phyloP scores from a whole-genome alignment of 805 yeast species.

The Wickerhamiella occidentalis region DNA sequence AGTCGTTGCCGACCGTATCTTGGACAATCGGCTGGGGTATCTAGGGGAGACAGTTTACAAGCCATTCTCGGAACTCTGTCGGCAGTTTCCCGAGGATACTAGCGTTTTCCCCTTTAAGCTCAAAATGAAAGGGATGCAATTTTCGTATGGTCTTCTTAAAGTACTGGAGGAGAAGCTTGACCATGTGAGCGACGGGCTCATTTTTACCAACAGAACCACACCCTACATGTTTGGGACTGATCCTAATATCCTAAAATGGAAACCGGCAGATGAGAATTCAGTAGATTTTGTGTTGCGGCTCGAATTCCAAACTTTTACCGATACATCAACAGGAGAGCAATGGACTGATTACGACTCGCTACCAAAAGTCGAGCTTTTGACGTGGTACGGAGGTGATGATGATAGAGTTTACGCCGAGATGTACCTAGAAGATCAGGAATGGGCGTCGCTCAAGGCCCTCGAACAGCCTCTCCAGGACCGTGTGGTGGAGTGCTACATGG shows the following conservation, averaged over 20 bases:
- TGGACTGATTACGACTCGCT: constrained; percentile 49
- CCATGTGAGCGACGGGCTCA: constrained; percentile 87
- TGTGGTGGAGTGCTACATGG: constrained; percentile 72
- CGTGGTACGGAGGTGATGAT: constrained; percentile 59
- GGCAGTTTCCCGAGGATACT: constrained; percentile 59
- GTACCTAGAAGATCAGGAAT: constrained; percentile 53
- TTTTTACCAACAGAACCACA: constrained; percentile 80
- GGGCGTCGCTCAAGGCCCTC: constrained; percentile 59
- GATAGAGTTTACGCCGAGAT: constrained; percentile 54
- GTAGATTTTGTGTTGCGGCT: constrained; percentile 70
- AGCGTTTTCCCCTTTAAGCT: constrained; percentile 73
- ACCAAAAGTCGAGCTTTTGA: constrained; percentile 49
- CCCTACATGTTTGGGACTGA: constrained; percentile 89
- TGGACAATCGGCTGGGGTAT: constrained; percentile 77
- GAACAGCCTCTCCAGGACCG: constrained; percentile 81
- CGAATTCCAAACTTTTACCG: constrained; percentile 46
- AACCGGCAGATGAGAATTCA: constrained; percentile 90
- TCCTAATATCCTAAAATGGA: constrained; percentile 80
- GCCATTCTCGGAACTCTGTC: constrained; percentile 66
- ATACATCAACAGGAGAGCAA: constrained; percentile 42
- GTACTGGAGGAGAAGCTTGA: constrained; percentile 63
- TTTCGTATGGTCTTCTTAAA: constrained; percentile 62
- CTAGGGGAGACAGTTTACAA: constrained; percentile 67
- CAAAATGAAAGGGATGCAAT: constrained; percentile 77
- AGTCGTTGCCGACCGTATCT: constrained; percentile 52